Evolutionary conservation across 306 rosid genomes (phyloP), one percentile per base, ranked within the genome.

Genomic region (Citrullus colocynthis): DNA sequence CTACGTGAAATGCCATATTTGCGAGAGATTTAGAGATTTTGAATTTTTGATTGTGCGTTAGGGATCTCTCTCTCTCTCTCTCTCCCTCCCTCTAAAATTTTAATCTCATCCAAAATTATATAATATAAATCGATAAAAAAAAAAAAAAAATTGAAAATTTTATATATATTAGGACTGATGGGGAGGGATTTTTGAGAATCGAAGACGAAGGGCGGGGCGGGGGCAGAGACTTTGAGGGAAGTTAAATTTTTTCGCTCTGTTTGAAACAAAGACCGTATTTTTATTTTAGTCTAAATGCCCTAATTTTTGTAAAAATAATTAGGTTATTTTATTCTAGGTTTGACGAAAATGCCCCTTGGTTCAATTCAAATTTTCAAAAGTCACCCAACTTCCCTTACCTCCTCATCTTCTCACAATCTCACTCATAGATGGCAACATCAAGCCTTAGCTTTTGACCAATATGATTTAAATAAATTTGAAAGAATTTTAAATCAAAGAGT

Each of bases 1-100:
- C 95, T 76, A 88, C 95, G 87, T 90, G 95, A 90, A 90, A 90
- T 83, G 95, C 95, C 95, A 90, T 90, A 80, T 86, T 83, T 81
- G 83, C 77, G 82, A 83, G 75, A 54, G 77, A 83, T 79, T 83
- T 88, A 81, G 65, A 32, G 87, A 86, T 88, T 86, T 87, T 54
- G 77, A 77, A 79, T 82, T 78, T 52, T 74, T 79, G 65, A 39
- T 55, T 64, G 55, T 71, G 72, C 73, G 80, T 84, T 66, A 62
- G 77, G 86, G 88, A 87, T 83, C 84, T 76, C 74, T 84, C 74
- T 21, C 9, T 75, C 59, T 58, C 48, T 65, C 73, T 21, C 9
- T 75, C 59, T 58, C 48, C 37, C 73, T 9, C 49, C 74, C 51
- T 41, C 74, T 67, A 67, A 66, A 80, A 76, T 1, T n/a, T 63